Conservation (phyloP, 1,284 basidiomycete species). For the Ustilago tritici region DNA sequence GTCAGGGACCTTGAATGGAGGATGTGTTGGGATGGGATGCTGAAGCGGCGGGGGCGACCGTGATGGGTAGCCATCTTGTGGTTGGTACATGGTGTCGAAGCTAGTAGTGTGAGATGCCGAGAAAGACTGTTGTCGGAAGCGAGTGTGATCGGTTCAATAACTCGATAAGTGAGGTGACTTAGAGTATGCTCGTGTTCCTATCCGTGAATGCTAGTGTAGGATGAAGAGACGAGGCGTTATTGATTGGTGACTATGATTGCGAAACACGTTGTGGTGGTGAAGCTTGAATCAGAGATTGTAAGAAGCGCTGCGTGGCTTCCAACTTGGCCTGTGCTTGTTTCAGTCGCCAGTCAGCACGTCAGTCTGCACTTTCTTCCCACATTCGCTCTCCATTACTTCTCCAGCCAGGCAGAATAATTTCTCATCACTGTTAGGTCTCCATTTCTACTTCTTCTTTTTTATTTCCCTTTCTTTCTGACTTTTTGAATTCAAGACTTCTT, state of each 20-base stretch:
- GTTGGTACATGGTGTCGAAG: slow-evolving; percentile 46
- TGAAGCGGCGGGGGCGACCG: slow-evolving; percentile 65
- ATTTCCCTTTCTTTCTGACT: neutral
- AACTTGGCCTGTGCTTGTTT: slow-evolving; percentile 20
- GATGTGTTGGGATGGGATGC: slow-evolving; percentile 68
- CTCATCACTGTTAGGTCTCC: neutral
- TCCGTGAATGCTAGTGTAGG: neutral
- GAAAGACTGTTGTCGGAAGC: too few relatives aligned
- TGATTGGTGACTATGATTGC: neutral
- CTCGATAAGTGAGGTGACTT: neutral
- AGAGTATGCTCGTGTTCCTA: neutral
- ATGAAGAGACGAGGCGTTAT: neutral
- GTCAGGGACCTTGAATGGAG: slow-evolving; percentile 60
- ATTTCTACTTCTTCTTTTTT: neutral
- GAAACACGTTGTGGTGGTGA: neutral
- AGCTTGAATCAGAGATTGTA: neutral
- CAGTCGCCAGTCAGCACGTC: slow-evolving; percentile 16
- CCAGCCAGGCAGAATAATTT: neutral
- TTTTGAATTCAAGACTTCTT: neutral
- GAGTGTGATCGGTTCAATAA: neutral
- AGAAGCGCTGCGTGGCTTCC: neutral
- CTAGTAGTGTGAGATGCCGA: neutral
- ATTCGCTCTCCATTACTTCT: neutral
- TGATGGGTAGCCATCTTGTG: slow-evolving; percentile 42
- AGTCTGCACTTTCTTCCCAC: neutral